A percentile compares a stretch with the other conserved stretches of the same genome.
phyloP scores from a whole-genome alignment of 306 rosid genomes.

The Fagus crenata region DNA sequence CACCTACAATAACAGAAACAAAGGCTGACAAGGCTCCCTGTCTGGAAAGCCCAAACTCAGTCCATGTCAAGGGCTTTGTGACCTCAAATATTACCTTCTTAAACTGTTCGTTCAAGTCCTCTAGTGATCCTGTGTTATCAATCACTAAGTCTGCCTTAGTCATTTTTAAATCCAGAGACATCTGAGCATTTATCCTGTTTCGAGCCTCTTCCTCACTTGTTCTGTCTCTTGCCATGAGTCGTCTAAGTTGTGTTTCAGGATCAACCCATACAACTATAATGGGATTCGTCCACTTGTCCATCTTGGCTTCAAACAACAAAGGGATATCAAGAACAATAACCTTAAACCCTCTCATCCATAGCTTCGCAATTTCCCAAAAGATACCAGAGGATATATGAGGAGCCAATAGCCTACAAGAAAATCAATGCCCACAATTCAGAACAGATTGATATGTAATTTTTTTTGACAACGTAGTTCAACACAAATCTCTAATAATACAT shows the following conservation, averaged over 20 bases:
- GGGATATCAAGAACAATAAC: conserved; percentile 87
- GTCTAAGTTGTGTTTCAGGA: conserved; percentile 67
- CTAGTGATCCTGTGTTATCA: conserved; percentile 72
- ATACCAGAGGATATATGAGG: conserved; percentile 81
- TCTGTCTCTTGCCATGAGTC: conserved; percentile 64
- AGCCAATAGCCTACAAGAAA: conserved; percentile 64
- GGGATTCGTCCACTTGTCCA: conserved; percentile 84
- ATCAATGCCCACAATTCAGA: conserved; percentile 24
- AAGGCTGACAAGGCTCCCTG: conserved; percentile 56
- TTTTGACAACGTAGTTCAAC: background rate
- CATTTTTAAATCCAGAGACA: conserved; percentile 67
- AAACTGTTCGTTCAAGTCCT: conserved; percentile 63
- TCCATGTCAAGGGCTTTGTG: conserved; percentile 70
- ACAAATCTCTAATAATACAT: background rate
- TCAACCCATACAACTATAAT: conserved; percentile 83
- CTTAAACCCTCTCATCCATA: conserved; percentile 76
- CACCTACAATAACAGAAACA: conserved; percentile 44
- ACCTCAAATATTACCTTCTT: conserved; percentile 53
- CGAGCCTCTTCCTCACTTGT: conserved; percentile 60
- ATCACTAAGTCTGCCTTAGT: conserved; percentile 66
- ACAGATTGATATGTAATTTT: conserved; percentile 10
- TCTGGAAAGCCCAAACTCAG: conserved; percentile 66
- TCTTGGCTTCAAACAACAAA: conserved; percentile 76
- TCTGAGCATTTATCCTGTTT: conserved; percentile 69
- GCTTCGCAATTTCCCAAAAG: conserved; percentile 64